Percentiles rank a stretch among this genome's conserved stretches.
Conservation (phyloP, 169 alveolate species). For the Eimeria maxima region DNA sequence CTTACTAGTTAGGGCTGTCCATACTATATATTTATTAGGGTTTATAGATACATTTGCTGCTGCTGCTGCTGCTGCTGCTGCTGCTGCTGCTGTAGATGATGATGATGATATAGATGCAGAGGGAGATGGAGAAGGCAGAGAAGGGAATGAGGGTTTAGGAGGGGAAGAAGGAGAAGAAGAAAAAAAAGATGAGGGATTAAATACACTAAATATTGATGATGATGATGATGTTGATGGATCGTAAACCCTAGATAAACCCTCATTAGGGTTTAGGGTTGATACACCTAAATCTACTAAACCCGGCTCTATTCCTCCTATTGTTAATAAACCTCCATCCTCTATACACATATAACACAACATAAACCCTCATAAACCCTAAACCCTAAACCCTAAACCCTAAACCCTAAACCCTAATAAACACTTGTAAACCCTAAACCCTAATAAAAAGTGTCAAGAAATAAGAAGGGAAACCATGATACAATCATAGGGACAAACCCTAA, state of each 20-base stretch:
- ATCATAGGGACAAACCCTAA: too few species aligned
- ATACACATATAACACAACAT: background rate
- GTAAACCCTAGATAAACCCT: background rate
- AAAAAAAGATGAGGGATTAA: background rate
- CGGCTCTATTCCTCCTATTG: constrained; percentile 79
- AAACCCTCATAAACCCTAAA: too few species aligned
- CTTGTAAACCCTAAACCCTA: too few species aligned
- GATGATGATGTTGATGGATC: background rate
- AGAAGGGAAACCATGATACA: too few species aligned
- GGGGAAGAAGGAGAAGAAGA: background rate
- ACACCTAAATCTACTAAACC: background rate
- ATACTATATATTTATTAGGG: background rate
- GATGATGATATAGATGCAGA: background rate
- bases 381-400: too few species aligned
- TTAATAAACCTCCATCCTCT: constrained; percentile 79
- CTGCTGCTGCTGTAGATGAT: background rate
- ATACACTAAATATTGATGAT: background rate
- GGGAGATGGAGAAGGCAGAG: background rate
- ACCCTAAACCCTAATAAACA: too few species aligned
- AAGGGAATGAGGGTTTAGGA: background rate
- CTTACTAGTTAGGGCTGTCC: constrained; percentile 45
- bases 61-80: too few species aligned
- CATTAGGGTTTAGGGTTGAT: background rate
- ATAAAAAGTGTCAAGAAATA: too few species aligned
- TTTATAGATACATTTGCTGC: too few species aligned